phyloP scores from a whole-genome alignment of 441 rosid species.

The Populus hybrid region DNA sequence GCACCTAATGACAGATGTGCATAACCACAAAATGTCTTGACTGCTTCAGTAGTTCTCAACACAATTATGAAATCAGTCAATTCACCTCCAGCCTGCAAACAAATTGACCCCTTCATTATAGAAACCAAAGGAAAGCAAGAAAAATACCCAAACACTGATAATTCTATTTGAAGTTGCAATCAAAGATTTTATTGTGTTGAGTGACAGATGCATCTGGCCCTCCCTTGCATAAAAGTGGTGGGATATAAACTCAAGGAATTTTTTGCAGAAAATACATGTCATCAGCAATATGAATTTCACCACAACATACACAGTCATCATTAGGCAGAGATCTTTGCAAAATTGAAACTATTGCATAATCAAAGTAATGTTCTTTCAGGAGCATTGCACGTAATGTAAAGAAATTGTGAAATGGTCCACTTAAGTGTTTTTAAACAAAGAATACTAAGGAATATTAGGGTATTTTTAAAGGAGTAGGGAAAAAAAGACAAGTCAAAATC shows the following conservation, averaged over 20 bases:
- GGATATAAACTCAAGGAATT: neutral
- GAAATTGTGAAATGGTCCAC: neutral
- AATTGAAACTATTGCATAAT: neutral
- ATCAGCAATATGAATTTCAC: neutral
- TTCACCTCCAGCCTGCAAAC: conserved; percentile 92
- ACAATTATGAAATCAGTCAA: conserved; percentile 81
- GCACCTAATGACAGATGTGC: conserved; percentile 88
- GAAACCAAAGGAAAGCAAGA: neutral
- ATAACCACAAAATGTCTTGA: conserved; percentile 78
- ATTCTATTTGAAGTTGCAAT: neutral
- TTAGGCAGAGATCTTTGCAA: neutral
- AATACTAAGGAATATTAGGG: too few species aligned
- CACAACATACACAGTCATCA: neutral
- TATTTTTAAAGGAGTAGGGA: too few species aligned
- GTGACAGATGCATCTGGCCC: neutral
- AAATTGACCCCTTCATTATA: conserved; percentile 38
- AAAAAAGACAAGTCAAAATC: neutral
- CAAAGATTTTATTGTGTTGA: neutral
- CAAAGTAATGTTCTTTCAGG: neutral
- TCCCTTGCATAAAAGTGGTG: neutral
- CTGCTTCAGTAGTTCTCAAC: conserved; percentile 73
- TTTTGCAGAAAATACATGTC: neutral
- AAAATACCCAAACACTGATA: neutral
- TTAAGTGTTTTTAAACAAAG: too few species aligned
- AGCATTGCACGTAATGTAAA: neutral